Conservation (phyloP, 2,329 filamentous ascomycete genomes). For the Clonostachys byssicola region DNA sequence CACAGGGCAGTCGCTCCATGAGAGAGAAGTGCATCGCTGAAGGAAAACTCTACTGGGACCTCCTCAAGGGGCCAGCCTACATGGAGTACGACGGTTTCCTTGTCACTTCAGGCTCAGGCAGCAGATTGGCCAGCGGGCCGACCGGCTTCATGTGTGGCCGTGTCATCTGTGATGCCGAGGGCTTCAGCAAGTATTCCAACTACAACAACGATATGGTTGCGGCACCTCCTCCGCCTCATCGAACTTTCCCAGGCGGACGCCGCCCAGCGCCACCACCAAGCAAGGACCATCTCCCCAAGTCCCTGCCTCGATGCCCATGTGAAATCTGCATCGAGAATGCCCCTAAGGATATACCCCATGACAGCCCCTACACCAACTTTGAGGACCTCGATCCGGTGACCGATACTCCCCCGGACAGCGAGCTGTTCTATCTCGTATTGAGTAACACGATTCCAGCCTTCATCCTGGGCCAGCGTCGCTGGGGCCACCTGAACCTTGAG, state of each 20-base stretch:
- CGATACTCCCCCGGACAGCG: slow-evolving; percentile 27
- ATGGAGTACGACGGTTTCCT: slow-evolving; percentile 40
- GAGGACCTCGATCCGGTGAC: slow-evolving; percentile 29
- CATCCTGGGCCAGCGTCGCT: slow-evolving; percentile 36
- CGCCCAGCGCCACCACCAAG: slow-evolving; percentile 5
- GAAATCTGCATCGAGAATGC: slow-evolving; percentile 19
- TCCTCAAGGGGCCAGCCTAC: slow-evolving; percentile 37
- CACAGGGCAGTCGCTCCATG: slow-evolving; percentile 22
- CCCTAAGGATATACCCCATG: slow-evolving; percentile 4
- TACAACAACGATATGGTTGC: slow-evolving; percentile 14
- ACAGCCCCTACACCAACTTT: slow-evolving; percentile 30
- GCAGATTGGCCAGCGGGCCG: slow-evolving; percentile 16
- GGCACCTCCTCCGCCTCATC: slow-evolving; percentile 6
- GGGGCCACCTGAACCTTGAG: slow-evolving; percentile 36
- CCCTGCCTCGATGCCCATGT: slow-evolving; percentile 36
- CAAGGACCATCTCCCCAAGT: slow-evolving; percentile 32
- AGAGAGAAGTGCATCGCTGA: slow-evolving; percentile 29
- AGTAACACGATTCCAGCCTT: slow-evolving; percentile 41
- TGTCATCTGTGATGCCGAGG: slow-evolving; percentile 37
- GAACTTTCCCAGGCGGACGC: slow-evolving; percentile 3
- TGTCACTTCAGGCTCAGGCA: slow-evolving; percentile 18
- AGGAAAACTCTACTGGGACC: slow-evolving; percentile 41
- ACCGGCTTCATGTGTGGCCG: slow-evolving; percentile 31
- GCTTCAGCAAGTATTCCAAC: slow-evolving; percentile 27
- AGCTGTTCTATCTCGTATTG: slow-evolving; percentile 37